Evolutionary conservation across 2,329 filamentous ascomycete genomes (phyloP), one percentile per base, ranked within the genome.

Genomic region (Hypoxylon sp.): DNA sequence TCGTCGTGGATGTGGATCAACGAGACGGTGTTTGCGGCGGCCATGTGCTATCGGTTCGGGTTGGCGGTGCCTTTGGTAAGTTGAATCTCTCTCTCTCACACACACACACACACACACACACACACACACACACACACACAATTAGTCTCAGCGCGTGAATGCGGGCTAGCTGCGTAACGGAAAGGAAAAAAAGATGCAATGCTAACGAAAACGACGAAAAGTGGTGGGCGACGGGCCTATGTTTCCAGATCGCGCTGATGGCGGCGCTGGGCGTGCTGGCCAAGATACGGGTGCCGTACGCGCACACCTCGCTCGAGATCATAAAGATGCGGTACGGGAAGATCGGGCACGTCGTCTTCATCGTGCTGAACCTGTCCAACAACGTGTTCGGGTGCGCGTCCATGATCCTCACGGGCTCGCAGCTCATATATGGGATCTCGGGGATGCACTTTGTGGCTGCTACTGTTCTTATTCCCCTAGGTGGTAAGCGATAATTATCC

Each of bases 261-360:
- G 81, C 82, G 1, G 77, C 78, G 0, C 74, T 85, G 0, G 83
- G 82, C 3, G 81, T 85, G 5, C 71, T 83, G 45, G 80, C 80
- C 11, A 85, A 84, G 70, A 77, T 84, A 32, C 74, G 82, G 38
- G 81, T 84, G 0, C 83, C 83, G 0, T 82, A 83, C 60, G 83
- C 83, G 0, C 82, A 84, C 59, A 84, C 83, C 0, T 83, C 80
- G 2, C 76, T 84, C 1, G 83, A 84, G 66, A 83, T 85, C 45
- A 80, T 84, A 38, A 77, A 77, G 3, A 80, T 80, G 74, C 75
- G 83, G 61, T 84, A 85, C 67, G 82, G 81, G 4, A 79, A 74
- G 22, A 71, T 78, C 11, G 78, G 74, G 0, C 79, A 82, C 65
- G 61, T 78, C 8, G 73, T 80, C 0, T 81, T 81, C 42, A 80